These are phyloP conservation scores for Diddensiella caesifluorescens DNA, from an alignment of 805 yeast species.

Conservation along the genomic window DNA sequence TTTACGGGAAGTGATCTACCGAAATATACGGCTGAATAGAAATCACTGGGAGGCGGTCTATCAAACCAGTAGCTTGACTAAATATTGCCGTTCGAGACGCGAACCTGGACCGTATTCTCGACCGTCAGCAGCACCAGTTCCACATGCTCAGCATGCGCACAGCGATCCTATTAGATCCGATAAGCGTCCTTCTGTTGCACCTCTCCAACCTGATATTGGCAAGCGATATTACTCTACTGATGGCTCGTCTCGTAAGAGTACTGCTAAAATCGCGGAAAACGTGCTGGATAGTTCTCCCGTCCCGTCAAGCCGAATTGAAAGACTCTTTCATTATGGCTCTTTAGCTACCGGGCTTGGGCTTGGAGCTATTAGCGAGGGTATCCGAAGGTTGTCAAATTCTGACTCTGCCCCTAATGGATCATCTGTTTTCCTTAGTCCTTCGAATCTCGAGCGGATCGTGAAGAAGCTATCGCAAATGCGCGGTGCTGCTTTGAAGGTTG, in stretches of 20 bases:
- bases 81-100: not conserved
- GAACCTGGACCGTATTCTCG: no score
- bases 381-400: constrained; percentile 43
- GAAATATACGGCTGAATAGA: not conserved
- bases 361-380: constrained; percentile 73
- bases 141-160: not conserved
- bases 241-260: not conserved
- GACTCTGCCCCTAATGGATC: constrained; percentile 34
- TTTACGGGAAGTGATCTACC: not conserved
- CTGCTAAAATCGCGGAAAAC: constrained; percentile 27
- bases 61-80: constrained; percentile 2
- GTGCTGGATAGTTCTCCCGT: constrained; percentile 63
- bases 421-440: constrained; percentile 64
- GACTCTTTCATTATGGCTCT: constrained; percentile 88
- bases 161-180: not conserved
- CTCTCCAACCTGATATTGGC: no score
- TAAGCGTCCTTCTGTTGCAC: no score
- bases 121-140: no score
- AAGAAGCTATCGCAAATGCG: constrained; percentile 88
- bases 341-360: constrained; percentile 88
- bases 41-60: not conserved
- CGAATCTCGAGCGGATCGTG: constrained; percentile 82
- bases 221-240: not conserved
- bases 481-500: constrained; percentile 97
- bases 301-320: constrained; percentile 79